These are phyloP conservation scores for Daldinia childiae DNA, from an alignment of 495 filamentous ascomycete species.

Conservation along the genomic window DNA sequence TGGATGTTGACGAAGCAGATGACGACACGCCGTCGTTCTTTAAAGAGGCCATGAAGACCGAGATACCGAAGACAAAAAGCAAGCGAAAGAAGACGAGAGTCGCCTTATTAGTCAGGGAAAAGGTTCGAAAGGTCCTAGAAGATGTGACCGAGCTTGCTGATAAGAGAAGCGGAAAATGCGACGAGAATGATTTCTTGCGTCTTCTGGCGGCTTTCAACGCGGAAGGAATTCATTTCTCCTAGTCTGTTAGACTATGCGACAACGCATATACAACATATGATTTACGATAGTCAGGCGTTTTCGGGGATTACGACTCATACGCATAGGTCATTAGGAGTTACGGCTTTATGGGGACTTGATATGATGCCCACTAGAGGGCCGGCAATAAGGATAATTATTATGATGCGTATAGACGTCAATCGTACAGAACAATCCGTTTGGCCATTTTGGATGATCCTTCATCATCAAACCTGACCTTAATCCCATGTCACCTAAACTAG, in stretches of 20 bases:
- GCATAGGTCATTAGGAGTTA: constrained; percentile 31
- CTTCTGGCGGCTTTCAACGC: constrained; percentile 74
- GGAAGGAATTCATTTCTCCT: constrained; percentile 93
- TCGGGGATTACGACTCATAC: constrained; percentile 12
- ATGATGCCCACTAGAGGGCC: not conserved
- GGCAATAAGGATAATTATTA: constrained; percentile 20
- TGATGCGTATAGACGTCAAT: constrained; percentile 31
- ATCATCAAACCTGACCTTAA: not conserved
- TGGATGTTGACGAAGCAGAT: constrained; percentile 54
- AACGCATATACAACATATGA: constrained; percentile 13
- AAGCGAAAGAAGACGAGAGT: constrained; percentile 78
- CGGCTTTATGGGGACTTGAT: constrained; percentile 27
- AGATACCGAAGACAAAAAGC: constrained; percentile 61
- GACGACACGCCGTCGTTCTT: constrained; percentile 79
- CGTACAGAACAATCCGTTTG: constrained; percentile 21
- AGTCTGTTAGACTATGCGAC: constrained; percentile 37
- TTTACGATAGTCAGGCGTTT: constrained; percentile 25
- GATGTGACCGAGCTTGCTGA: constrained; percentile 79
- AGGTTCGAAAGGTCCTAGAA: constrained; percentile 82
- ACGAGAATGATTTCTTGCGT: constrained; percentile 87
- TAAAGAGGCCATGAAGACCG: constrained; percentile 65
- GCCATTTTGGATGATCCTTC: not conserved
- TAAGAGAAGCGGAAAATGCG: constrained; percentile 82
- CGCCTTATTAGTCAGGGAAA: constrained; percentile 77
- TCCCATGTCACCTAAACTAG: not conserved